phyloP scores from a whole-genome alignment of 2,329 filamentous ascomycete genomes.

The Boeremia exigua region DNA sequence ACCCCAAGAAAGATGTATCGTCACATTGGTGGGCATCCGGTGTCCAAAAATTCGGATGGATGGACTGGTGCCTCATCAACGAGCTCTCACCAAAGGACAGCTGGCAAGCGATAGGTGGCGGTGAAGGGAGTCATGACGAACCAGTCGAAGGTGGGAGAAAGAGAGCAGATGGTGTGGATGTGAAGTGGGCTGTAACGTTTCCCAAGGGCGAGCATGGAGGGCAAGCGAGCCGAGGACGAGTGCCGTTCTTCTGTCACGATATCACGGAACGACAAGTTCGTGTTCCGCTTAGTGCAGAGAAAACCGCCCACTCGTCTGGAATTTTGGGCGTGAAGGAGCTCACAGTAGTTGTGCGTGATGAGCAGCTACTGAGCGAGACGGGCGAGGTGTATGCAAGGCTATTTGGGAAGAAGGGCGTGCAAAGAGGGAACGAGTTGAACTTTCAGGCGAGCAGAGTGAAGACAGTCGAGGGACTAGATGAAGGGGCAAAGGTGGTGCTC shows the following conservation, averaged over 20 bases:
- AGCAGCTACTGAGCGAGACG: slow-evolving; percentile 21
- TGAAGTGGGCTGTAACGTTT: slow-evolving; percentile 67
- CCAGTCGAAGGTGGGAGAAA: slow-evolving; percentile 61
- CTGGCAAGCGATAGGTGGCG: slow-evolving; percentile 7
- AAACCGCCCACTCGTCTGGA: slow-evolving; percentile 58
- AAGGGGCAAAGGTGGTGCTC: slow-evolving; percentile 28
- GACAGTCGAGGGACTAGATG: slow-evolving; percentile 17
- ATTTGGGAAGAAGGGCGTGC: slow-evolving; percentile 18
- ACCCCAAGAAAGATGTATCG: slow-evolving; percentile 50
- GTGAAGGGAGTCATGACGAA: slow-evolving; percentile 53
- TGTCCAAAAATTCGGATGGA: slow-evolving; percentile 61
- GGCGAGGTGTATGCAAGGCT: slow-evolving; percentile 20
- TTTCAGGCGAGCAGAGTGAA: slow-evolving; percentile 27
- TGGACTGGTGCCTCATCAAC: slow-evolving; percentile 60
- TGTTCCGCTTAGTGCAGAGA: slow-evolving; percentile 56
- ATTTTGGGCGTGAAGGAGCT: slow-evolving; percentile 53
- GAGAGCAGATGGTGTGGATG: slow-evolving; percentile 60
- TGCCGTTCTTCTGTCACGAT: slow-evolving; percentile 69
- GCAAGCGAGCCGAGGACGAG: slow-evolving; percentile 51
- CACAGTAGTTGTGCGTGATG: slow-evolving; percentile 32
- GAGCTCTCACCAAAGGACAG: not conserved
- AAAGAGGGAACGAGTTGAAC: slow-evolving; percentile 11
- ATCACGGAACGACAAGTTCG: slow-evolving; percentile 62
- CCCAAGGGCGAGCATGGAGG: slow-evolving; percentile 49
- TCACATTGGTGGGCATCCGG: slow-evolving; percentile 63